Base-by-base conservation (phyloP, 2,329 filamentous ascomycete species). In the Sarocladium brachiariae region DNA sequence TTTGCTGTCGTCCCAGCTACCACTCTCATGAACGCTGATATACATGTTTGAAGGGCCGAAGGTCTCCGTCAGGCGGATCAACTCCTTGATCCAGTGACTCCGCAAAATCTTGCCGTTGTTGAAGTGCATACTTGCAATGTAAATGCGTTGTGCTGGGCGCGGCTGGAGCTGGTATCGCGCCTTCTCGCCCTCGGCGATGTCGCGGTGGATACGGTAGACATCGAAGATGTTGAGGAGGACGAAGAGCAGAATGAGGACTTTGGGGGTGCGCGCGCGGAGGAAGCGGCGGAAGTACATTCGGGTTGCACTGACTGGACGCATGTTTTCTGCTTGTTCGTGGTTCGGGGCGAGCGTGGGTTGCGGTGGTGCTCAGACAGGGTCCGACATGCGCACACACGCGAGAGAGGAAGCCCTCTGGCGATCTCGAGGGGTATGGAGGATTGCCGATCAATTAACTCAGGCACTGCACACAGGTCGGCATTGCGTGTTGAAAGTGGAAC, bases 41-140 rank as follows among this genome's bases (percentile, higher is more conserved):
- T 77, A 88, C 2, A 88, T 77, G 60, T 87, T 87, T 2, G 80
- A 71, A 0, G 75, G 66, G 0, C 84, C 84, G 3, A 87, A 66
- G 5, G 70, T 67, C 41, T 74, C 67, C 4, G 77, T 73, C 18
- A 89, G 67, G 2, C 75, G 68, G 6, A 84, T 52, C 2, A 89
- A 68, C 0, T 80, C 81, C 5, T 72, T 65, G 54, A 75, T 81
- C 84, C 85, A 89, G 57, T 83, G 75, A 4, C 70, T 69, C 7
- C 77, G 73, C 2, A 89, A 70, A 21, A 87, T 69, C 1, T 63
- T 61, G 53, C 77, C 84, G 55, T 80, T 80, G 58, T 86, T 87
- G 74, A 83, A 87, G 59, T 86, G 83, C 61, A 84, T 80, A 54
- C 78, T 80, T 4, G 83, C 80, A 53, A 89, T 86, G 66, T 81